Evolutionary conservation across 768 basidiomycete species (phyloP).

Genomic region (Mycena capillaripes): DNA sequence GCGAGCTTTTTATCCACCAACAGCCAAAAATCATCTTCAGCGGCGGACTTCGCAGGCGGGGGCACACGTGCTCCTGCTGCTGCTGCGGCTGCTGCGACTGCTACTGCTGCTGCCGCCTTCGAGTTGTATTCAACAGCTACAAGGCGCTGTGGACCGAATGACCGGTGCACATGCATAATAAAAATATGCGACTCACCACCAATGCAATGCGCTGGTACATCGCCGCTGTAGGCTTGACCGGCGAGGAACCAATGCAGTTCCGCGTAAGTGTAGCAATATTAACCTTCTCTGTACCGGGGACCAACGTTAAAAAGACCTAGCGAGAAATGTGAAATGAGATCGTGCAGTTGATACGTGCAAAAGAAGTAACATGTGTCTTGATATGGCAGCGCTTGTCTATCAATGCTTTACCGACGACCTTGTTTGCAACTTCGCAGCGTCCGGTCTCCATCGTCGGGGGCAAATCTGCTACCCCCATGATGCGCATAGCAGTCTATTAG

Average conservation of each 20-base stretch:
- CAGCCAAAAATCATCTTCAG: too few relatives aligned
- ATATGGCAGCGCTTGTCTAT: slow-evolving; percentile 6
- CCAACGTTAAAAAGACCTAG: background rate
- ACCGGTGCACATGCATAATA: background rate
- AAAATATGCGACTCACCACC: background rate
- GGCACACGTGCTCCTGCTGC: too few relatives aligned
- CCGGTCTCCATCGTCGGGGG: slow-evolving; percentile 8
- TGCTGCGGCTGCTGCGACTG: too few relatives aligned
- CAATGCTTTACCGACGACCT: background rate
- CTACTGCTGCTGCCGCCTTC: too few relatives aligned
- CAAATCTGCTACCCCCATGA: background rate
- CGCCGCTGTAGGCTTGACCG: background rate
- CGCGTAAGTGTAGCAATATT: slow-evolving; percentile 13
- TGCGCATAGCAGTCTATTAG: slow-evolving; percentile 3
- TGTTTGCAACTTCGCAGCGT: background rate
- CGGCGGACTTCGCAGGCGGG: too few relatives aligned
- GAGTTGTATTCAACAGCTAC: background rate
- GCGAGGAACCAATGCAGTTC: background rate
- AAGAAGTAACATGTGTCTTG: background rate
- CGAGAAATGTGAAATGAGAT: background rate
- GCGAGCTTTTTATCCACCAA: too few relatives aligned
- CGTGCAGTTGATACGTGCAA: too few relatives aligned
- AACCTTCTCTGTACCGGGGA: background rate
- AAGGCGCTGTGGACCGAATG: background rate
- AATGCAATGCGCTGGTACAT: slow-evolving; percentile 8